Percentiles rank a stretch among this genome's conserved stretches.
Evolutionary conservation across 257 asterid species (phyloP).

Genomic region (Penstemon barbatus): DNA sequence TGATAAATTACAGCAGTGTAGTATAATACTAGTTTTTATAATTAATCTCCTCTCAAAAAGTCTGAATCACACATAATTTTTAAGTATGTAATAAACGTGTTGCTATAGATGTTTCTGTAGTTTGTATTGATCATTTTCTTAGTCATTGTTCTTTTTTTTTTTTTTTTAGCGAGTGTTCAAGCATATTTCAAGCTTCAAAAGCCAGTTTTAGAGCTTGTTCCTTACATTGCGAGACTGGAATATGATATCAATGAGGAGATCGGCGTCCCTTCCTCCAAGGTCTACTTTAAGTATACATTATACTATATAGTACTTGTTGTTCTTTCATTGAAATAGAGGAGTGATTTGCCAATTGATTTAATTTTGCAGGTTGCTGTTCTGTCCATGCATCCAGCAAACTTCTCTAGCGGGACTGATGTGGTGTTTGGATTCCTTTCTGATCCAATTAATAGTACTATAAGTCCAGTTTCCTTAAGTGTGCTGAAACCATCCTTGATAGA

Average conservation of each 20-base stretch:
- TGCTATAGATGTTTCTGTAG: neutral
- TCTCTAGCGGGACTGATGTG: conserved; percentile 66
- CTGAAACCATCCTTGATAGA: conserved; percentile 61
- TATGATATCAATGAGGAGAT: conserved; percentile 69
- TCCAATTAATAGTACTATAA: conserved; percentile 48
- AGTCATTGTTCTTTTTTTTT: conserved; percentile 30
- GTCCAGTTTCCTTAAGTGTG: conserved; percentile 49
- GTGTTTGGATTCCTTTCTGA: conserved; percentile 73
- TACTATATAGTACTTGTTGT: neutral
- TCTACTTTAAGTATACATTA: conserved; percentile 36
- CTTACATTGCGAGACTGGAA: conserved; percentile 65
- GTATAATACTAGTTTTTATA: neutral
- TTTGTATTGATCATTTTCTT: conserved; percentile 2
- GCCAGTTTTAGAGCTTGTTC: conserved; percentile 64
- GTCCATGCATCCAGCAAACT: conserved; percentile 60
- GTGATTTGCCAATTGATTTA: conserved; percentile 17
- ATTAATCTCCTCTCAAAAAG: neutral
- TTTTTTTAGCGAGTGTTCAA: conserved; percentile 73
- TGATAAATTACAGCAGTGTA: neutral
- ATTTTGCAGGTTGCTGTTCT: conserved; percentile 63
- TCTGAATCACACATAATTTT: conserved; percentile 3
- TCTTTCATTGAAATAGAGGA: conserved; percentile 3
- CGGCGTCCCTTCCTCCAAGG: conserved; percentile 72
- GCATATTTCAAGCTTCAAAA: conserved; percentile 68
- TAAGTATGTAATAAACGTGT: neutral